These are phyloP conservation scores for Kewa caespitosa DNA, from an alignment of 179 eudicot species.

Conservation along the genomic window DNA sequence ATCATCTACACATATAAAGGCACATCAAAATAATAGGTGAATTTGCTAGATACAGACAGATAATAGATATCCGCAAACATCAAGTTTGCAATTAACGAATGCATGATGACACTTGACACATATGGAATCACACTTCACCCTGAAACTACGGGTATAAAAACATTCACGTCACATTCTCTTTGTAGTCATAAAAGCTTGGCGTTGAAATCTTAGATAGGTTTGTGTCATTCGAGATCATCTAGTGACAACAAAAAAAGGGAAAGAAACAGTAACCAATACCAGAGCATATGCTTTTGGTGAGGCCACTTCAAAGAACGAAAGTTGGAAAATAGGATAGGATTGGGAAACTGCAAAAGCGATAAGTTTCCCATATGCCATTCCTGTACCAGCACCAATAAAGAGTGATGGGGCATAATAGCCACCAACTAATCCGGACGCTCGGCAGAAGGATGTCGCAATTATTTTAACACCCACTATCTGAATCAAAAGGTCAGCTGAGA, in stretches of 20 bases:
- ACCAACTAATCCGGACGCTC: slow-evolving; percentile 94
- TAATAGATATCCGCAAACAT: not conserved
- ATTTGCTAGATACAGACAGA: not conserved
- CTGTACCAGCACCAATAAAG: slow-evolving; percentile 96
- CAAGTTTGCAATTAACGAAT: not conserved
- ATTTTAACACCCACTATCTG: slow-evolving; percentile 83
- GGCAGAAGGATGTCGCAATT: slow-evolving; percentile 78
- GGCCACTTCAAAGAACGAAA: slow-evolving; percentile 78
- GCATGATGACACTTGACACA: not conserved
- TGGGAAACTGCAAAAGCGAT: slow-evolving; percentile 53
- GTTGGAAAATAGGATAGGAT: slow-evolving; percentile 53
- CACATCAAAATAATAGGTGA: not conserved
- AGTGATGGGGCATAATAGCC: slow-evolving; percentile 97
- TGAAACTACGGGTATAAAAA: not conserved
- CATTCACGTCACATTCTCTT: not conserved
- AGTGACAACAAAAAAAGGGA: not conserved
- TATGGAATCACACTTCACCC: not conserved
- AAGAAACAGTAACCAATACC: slow-evolving; percentile 42
- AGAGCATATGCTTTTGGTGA: slow-evolving; percentile 98
- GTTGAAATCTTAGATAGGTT: not conserved
- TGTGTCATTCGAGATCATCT: not conserved
- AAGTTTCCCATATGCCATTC: slow-evolving; percentile 93
- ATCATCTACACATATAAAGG: not conserved
- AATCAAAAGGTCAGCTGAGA: slow-evolving; percentile 68
- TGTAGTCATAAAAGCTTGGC: not conserved